Conservation (phyloP, 1,139 yeast genomes). For the Sugiyamaella japonica region DNA sequence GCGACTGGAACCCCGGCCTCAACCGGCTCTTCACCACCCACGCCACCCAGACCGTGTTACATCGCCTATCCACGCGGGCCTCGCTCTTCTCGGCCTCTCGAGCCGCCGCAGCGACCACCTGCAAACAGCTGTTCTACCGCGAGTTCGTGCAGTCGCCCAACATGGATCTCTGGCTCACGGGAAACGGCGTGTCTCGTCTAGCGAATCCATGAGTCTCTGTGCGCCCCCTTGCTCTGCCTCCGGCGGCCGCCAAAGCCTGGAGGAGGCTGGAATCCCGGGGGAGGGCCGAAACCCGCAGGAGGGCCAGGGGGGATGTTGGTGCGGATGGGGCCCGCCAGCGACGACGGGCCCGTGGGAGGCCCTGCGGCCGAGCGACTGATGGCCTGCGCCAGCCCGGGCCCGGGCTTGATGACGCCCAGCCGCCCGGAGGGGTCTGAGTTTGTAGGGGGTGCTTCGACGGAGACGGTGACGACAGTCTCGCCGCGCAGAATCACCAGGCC, state of each 20-base stretch:
- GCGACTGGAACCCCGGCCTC: slow-evolving; percentile 10
- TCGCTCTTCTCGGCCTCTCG: slow-evolving; percentile 11
- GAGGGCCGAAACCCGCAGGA: slow-evolving; percentile 35
- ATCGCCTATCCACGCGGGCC: slow-evolving; percentile 13
- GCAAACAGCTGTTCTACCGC: slow-evolving; percentile 24
- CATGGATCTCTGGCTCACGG: slow-evolving; percentile 25
- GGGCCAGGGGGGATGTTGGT: slow-evolving; percentile 28
- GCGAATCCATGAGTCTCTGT: neutral
- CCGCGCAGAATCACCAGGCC: slow-evolving; percentile 88
- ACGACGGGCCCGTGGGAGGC: slow-evolving; percentile 22
- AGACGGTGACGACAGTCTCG: slow-evolving; percentile 79
- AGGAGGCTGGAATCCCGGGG: slow-evolving; percentile 33
- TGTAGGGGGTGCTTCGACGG: slow-evolving; percentile 78
- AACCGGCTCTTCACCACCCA: slow-evolving; percentile 9
- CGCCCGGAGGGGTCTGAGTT: slow-evolving; percentile 47
- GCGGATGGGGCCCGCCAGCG: slow-evolving; percentile 37
- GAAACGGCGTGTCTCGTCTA: slow-evolving; percentile 19
- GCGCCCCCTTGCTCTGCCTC: slow-evolving; percentile 5
- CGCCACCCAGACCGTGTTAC: slow-evolving; percentile 7
- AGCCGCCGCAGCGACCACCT: neutral
- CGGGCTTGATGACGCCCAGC: slow-evolving; percentile 44
- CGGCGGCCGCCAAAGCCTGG: slow-evolving; percentile 20
- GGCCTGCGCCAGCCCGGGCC: slow-evolving; percentile 50
- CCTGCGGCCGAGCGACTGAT: slow-evolving; percentile 32
- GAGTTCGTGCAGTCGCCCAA: slow-evolving; percentile 20